A percentile compares a stretch with the other conserved stretches of the same genome.
phyloP scores from a whole-genome alignment of 1,284 basidiomycete genomes.

The Cryptococcus sp. region DNA sequence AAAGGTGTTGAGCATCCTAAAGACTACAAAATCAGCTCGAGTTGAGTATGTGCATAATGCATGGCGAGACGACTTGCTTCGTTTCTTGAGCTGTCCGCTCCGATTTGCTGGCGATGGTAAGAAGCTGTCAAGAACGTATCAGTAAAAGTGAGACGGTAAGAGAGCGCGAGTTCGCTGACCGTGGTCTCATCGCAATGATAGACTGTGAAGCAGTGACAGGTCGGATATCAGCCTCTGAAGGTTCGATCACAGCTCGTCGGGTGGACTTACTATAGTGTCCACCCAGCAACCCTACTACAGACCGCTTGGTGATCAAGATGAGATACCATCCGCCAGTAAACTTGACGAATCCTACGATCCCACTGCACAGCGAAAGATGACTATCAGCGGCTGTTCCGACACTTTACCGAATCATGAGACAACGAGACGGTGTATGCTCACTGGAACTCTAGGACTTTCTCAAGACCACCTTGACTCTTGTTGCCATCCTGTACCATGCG shows the following conservation, averaged over 20 bases:
- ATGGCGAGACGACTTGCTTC: constrained; percentile 51
- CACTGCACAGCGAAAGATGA: constrained; percentile 21
- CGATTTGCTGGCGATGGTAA: constrained; percentile 47
- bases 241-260: neutral
- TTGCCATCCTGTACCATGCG: constrained; percentile 96
- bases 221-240: constrained; percentile 1
- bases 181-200: constrained; percentile 96
- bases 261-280: constrained; percentile 72
- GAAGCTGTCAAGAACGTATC: constrained; percentile 33
- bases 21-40: constrained; percentile 24
- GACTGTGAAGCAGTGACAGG: constrained; percentile 52
- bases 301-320: constrained; percentile 82
- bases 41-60: neutral
- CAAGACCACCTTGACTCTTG: constrained; percentile 80
- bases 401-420: neutral
- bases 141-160: neutral
- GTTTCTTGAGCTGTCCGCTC: constrained; percentile 82
- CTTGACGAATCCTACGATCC: constrained; percentile 70
- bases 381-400: neutral
- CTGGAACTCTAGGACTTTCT: constrained; percentile 77
- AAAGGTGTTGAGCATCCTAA: constrained; percentile 81
- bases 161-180: constrained; percentile 53
- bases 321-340: constrained; percentile 93
- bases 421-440: constrained; percentile 20
- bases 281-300: constrained; percentile 89